A percentile compares a stretch with the other conserved stretches of the same genome.
phyloP scores from a whole-genome alignment of 257 asterid species.

The Galeopsis tetrahit region DNA sequence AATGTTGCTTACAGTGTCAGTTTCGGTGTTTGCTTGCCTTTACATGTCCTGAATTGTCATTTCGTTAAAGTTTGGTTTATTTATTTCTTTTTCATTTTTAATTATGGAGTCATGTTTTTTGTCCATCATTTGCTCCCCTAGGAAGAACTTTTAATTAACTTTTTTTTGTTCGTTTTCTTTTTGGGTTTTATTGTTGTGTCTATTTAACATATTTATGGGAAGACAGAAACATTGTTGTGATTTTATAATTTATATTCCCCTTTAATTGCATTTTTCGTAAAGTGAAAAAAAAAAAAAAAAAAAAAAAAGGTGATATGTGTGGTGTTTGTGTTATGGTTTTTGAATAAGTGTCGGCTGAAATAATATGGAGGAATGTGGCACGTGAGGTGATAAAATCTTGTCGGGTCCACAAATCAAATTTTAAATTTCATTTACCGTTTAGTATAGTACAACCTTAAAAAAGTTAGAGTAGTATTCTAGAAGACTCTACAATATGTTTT shows the following conservation, averaged over 20 bases:
- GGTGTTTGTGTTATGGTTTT: not conserved
- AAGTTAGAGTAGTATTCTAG: not conserved
- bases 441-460: too few species aligned
- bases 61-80: constrained; percentile 33
- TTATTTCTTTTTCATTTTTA: constrained; percentile 28
- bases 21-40: constrained; percentile 53
- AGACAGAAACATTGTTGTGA: constrained; percentile 28
- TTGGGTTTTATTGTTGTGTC: constrained; percentile 33
- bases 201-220: constrained; percentile 33
- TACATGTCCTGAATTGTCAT: constrained; percentile 62
- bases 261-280: not conserved
- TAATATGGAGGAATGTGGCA: constrained; percentile 27
- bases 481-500: too few species aligned
- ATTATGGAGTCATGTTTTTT: constrained; percentile 39
- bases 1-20: constrained; percentile 50
- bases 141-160: constrained; percentile 34
- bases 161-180: constrained; percentile 2
- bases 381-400: constrained; percentile 40
- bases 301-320: not conserved
- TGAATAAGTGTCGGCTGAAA: constrained; percentile 35
- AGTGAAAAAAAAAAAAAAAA: not conserved
- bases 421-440: not conserved
- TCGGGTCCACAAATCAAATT: constrained; percentile 31
- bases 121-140: constrained; percentile 30
- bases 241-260: not conserved